Base-by-base conservation (phyloP, 1,284 basidiomycete species). In the Boletellus dicymbophilus region DNA sequence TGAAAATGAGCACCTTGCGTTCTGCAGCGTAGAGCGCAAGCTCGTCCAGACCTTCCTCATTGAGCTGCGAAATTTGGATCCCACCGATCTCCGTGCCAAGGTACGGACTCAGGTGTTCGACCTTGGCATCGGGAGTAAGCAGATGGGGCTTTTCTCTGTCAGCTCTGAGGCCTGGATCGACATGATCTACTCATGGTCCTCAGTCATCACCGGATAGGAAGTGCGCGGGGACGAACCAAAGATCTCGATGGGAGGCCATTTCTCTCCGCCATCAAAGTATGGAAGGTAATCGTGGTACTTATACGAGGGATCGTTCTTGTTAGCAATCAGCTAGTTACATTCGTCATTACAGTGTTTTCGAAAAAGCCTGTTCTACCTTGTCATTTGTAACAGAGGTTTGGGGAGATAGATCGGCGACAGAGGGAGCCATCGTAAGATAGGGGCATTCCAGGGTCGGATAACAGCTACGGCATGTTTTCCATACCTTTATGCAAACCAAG, bases 61-160 rank as follows among this genome's bases (percentile, higher is more conserved):
- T 72, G 28, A 87, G 74, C 57, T 83, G 60, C 10, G 78, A 79
- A 44, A 87, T 69, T 57, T 85, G 79, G 10, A 85, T 70, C 6
- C 82, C 83, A n/a, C 62, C 61, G 52, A 86, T 64, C 55, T 83
- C 81, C 16, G 82, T 79, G 36, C 84, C 85, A 48, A 86, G 63
- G 60, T 75, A 78, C 2, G 82, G 82, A 54, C 75, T 80, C 44
- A 84, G 57, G 47, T 81, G 61, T 30, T 64, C 63, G 15, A 72
- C 61, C n/a, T 55, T 72, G 8, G 69, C 67, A 44, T 74, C 73
- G 15, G 68, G 53, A 6, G 56, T 68, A 37, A 82, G 72, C 16
- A 82, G 68, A 59, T 79, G 68, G 12, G 78, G 77, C 58, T 82
- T 81, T 31, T 72, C 66, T 37, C 70, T 73, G 55, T 82, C 72